Evolutionary conservation across 495 filamentous ascomycete species (phyloP).

Genomic region (Aspergillus hancockii): DNA sequence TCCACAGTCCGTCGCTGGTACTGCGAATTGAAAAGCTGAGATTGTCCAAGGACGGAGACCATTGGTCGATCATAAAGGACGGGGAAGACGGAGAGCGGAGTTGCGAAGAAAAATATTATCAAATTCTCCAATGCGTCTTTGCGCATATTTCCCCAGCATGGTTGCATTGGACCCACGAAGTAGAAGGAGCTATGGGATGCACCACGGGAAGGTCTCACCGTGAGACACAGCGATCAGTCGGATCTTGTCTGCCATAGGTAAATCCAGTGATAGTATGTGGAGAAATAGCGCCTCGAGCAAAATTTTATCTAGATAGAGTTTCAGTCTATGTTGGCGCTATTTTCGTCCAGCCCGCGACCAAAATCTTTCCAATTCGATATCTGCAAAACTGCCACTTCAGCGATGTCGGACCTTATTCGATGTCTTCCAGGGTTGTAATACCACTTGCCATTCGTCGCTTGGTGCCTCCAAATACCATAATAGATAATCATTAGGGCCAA

Average conservation of each 20-base stretch:
- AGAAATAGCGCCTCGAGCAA: background rate
- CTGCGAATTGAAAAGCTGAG: background rate
- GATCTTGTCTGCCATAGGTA: background rate
- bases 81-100: background rate
- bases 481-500: background rate
- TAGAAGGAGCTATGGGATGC: background rate
- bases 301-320: slow-evolving; percentile 2
- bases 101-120: background rate
- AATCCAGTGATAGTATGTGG: background rate
- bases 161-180: slow-evolving; percentile 3
- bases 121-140: background rate
- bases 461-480: background rate
- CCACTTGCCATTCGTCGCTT: slow-evolving; percentile 7
- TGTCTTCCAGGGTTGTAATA: background rate
- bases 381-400: background rate
- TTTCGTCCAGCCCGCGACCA: background rate
- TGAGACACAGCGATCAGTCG: slow-evolving; percentile 3
- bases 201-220: slow-evolving; percentile 3
- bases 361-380: background rate
- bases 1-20: background rate
- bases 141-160: background rate
- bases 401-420: slow-evolving; percentile 6
- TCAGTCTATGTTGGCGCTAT: slow-evolving; percentile 3
- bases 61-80: background rate
- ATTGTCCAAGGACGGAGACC: background rate